Conservation (phyloP, 2,329 filamentous ascomycete genomes). For the Stachybotrys chlorohalonatus region DNA sequence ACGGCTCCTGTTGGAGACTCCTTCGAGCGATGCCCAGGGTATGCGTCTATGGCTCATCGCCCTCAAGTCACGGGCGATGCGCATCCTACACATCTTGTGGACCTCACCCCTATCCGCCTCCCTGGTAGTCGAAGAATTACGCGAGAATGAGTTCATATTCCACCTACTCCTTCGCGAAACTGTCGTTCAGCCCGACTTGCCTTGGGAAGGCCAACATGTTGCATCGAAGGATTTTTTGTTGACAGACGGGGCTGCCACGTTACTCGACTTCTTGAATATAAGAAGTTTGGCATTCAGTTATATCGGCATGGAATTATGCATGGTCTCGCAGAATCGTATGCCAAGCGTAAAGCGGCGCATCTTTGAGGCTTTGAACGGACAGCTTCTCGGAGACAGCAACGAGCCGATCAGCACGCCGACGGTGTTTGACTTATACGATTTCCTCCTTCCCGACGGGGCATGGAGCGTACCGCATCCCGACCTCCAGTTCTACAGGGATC, state of each 20-base stretch:
- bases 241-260: constrained; percentile 55
- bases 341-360: constrained; percentile 62
- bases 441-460: constrained; percentile 50
- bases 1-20: constrained; percentile 59
- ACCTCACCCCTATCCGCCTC: constrained; percentile 68
- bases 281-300: constrained; percentile 78
- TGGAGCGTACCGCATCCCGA: constrained; percentile 43
- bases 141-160: constrained; percentile 71
- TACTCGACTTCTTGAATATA: constrained; percentile 69
- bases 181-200: constrained; percentile 57
- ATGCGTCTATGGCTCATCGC: constrained; percentile 61
- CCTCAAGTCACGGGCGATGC: constrained; percentile 59
- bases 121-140: constrained; percentile 70
- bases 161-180: constrained; percentile 63
- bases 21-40: constrained; percentile 50
- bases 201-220: constrained; percentile 65
- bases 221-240: constrained; percentile 58
- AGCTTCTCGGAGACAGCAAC: constrained; percentile 57
- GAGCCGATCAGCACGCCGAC: constrained; percentile 60
- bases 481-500: constrained; percentile 51
- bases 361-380: constrained; percentile 68
- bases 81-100: constrained; percentile 76
- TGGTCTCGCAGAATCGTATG: constrained; percentile 60
- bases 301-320: constrained; percentile 73
- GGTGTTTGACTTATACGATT: constrained; percentile 90